A percentile compares a stretch with the other conserved stretches of the same genome.
phyloP scores from a whole-genome alignment of 352 stramenopile genomes.

The Globisporangium spiculum region DNA sequence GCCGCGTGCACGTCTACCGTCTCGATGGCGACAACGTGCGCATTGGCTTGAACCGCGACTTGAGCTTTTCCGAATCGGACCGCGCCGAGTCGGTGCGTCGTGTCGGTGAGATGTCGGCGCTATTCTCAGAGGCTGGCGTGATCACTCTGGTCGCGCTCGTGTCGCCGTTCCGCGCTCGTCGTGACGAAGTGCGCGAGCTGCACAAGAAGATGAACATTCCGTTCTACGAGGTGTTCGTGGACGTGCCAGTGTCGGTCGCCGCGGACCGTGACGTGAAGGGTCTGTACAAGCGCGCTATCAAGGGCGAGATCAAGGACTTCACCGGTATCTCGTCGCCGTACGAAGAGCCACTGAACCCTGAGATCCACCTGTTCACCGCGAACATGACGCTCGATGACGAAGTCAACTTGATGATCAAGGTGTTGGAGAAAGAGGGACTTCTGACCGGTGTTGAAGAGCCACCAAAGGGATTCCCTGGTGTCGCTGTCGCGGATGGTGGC shows the following conservation, averaged over 20 bases:
- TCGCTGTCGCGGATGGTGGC: slow-evolving; percentile 87
- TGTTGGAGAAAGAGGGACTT: slow-evolving; percentile 56
- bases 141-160: slow-evolving; percentile 98
- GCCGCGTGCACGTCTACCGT: slow-evolving; percentile 96
- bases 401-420: slow-evolving; percentile 58
- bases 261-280: slow-evolving; percentile 97
- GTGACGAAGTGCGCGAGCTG: slow-evolving; percentile 93
- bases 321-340: slow-evolving; percentile 99
- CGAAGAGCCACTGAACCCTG: slow-evolving; percentile 91
- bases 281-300: slow-evolving; percentile 91
- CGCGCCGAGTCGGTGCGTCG: slow-evolving; percentile 95
- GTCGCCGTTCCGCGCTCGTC: slow-evolving; percentile 92
- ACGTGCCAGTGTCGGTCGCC: slow-evolving; percentile 95
- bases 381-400: slow-evolving; percentile 93
- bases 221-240: slow-evolving; percentile 99
- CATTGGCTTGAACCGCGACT: slow-evolving; percentile 96
- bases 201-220: slow-evolving; percentile 92
- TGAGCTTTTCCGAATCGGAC: slow-evolving; percentile 95
- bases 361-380: slow-evolving; percentile 95
- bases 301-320: slow-evolving; percentile 98
- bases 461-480: slow-evolving; percentile 60
- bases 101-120: slow-evolving; percentile 94
- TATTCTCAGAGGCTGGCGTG: slow-evolving; percentile 96
- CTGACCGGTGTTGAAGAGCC: slow-evolving; percentile 56
- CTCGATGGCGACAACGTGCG: slow-evolving; percentile 98